Evolutionary conservation across 1,284 basidiomycete genomes (phyloP).

Genomic region (Ceratobasidium sp.): DNA sequence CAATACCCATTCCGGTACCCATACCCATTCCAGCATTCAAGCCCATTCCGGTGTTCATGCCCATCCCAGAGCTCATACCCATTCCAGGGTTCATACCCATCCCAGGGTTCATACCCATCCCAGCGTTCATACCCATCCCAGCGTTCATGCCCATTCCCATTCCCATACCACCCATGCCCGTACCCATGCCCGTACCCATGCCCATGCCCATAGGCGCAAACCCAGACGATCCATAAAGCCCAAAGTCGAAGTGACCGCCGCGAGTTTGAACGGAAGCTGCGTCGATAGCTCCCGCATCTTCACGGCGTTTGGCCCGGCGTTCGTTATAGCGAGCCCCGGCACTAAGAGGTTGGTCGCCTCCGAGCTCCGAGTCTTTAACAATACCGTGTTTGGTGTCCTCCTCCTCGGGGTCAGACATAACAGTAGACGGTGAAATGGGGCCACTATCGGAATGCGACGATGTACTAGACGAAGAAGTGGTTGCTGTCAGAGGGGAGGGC

Average conservation of each 20-base stretch:
- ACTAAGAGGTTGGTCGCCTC: not conserved
- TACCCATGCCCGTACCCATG: slow-evolving; percentile 2
- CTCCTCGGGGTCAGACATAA: slow-evolving; percentile 8
- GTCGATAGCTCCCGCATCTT: not conserved
- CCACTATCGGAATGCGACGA: slow-evolving; percentile 27
- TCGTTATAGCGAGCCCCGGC: slow-evolving; percentile 23
- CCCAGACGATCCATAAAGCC: not conserved
- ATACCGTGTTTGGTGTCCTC: slow-evolving; percentile 17
- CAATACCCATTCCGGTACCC: not conserved
- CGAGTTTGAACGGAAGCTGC: not conserved
- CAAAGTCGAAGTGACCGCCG: slow-evolving; percentile 15
- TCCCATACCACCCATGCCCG: slow-evolving; percentile 7
- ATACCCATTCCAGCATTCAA: not conserved
- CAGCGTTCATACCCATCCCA: not conserved
- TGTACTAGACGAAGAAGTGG: slow-evolving; percentile 8
- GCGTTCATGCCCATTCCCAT: not conserved
- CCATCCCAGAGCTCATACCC: not conserved
- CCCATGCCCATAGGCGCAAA: slow-evolving; percentile 4
- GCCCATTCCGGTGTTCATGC: not conserved
- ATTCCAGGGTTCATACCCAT: not conserved
- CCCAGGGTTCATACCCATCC: not conserved
- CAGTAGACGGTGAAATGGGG: slow-evolving; percentile 5
- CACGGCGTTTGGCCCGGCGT: slow-evolving; percentile 19
- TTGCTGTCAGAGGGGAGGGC: slow-evolving; percentile 25
- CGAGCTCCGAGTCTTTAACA: slow-evolving; percentile 14